Evolutionary conservation across 805 yeast genomes (phyloP).

Genomic region (Cephaloascus albidus): DNA sequence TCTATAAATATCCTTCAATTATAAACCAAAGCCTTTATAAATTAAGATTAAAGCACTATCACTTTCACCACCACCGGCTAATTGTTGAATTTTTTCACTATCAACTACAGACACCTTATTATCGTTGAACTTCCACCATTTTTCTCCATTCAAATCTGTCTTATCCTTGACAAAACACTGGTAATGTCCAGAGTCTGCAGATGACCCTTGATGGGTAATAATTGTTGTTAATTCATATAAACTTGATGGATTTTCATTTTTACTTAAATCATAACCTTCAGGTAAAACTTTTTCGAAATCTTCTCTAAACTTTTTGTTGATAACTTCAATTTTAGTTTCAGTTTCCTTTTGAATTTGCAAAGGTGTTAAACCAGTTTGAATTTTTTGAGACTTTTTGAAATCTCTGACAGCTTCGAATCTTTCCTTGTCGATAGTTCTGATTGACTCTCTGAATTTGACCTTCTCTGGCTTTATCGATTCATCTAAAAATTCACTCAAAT

Average conservation of each 20-base stretch:
- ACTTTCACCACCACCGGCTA: constrained; percentile 97
- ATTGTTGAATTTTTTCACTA: constrained; percentile 70
- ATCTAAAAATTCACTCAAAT: constrained; percentile 76
- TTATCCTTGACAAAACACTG: constrained; percentile 80
- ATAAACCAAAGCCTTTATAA: constrained; percentile 77
- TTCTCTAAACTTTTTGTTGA: constrained; percentile 41
- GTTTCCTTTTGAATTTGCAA: constrained; percentile 49
- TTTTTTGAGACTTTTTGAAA: constrained; percentile 51
- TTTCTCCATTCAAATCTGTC: constrained; percentile 51
- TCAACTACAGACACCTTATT: constrained; percentile 75
- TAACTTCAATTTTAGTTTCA: constrained; percentile 35
- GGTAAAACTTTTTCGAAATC: constrained; percentile 35
- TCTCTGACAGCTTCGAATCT: constrained; percentile 65
- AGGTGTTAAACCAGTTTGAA: constrained; percentile 26
- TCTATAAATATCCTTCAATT: too few species aligned
- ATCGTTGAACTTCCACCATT: constrained; percentile 95
- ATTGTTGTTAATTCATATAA: constrained; percentile 77
- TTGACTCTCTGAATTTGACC: constrained; percentile 63
- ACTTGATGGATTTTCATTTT: constrained; percentile 79
- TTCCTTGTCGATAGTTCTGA: constrained; percentile 68
- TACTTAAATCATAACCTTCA: constrained; percentile 15
- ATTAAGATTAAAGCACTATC: constrained; percentile 88
- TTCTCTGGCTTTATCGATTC: constrained; percentile 63
- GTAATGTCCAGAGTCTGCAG: constrained; percentile 97
- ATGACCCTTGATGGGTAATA: constrained; percentile 89